phyloP scores from a whole-genome alignment of 2,329 filamentous ascomycete genomes.

The Massarina eburnea region DNA sequence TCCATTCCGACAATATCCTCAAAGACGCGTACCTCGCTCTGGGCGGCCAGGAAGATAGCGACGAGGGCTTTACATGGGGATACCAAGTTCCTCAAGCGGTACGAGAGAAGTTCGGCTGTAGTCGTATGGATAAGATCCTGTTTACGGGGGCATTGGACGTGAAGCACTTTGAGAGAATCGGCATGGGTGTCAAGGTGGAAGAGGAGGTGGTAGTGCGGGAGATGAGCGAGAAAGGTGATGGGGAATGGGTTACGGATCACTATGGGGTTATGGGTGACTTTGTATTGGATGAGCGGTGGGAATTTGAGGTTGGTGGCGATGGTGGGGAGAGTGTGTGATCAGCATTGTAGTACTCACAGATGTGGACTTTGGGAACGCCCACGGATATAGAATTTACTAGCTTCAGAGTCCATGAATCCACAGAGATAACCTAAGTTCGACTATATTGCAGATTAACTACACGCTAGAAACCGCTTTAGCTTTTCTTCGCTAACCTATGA shows the following conservation, averaged over 20 bases:
- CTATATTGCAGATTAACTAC: no score
- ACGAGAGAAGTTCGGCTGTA: conserved; percentile 51
- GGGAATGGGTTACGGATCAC: conserved; percentile 56
- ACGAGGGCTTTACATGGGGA: conserved; percentile 60
- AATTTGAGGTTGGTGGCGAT: not conserved
- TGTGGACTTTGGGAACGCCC: no score
- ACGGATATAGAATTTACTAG: no score
- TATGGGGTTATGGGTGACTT: conserved; percentile 46
- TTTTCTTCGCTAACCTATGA: no score
- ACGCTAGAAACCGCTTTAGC: no score
- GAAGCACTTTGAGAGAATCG: conserved; percentile 51
- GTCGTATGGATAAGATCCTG: conserved; percentile 59
- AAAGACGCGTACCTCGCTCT: conserved; percentile 56
- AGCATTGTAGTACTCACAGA: no score
- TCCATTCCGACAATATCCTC: conserved; percentile 53
- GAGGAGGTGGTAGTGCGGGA: conserved; percentile 37
- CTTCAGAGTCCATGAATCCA: no score
- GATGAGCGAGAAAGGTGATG: conserved; percentile 38
- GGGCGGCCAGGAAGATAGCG: conserved; percentile 54
- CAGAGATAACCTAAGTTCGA: no score
- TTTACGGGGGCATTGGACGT: conserved; percentile 45
- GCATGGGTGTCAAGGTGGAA: conserved; percentile 48
- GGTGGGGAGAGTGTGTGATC: not conserved
- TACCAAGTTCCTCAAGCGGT: conserved; percentile 51
- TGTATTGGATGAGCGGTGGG: conserved; percentile 10